Base-by-base conservation (phyloP, 495 filamentous ascomycete genomes). In the Evernia prunastri region DNA sequence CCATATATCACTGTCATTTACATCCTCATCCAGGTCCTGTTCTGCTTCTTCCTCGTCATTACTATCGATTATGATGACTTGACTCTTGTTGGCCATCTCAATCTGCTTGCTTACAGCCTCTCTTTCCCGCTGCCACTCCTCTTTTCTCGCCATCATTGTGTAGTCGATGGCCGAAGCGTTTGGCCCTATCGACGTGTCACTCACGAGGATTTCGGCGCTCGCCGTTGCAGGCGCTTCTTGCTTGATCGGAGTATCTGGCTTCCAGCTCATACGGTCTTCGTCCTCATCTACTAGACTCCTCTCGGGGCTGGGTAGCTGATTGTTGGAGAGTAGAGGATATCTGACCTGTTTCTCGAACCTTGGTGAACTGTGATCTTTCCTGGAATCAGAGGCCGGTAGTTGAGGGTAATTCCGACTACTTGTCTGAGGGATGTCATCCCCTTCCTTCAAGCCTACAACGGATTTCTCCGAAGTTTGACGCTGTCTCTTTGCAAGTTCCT, bases 1-100 rank as follows among this genome's bases (percentile, higher is more conserved):
- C 75, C 78, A 79, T 20, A 78, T 74, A 13, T 81, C 76, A 10
- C 63, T 67, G 25, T 69, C 63, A 23, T 61, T 43, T 42, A 58
- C 60, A 56, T 51, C 40, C 12, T 58, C 57, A 18, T 49, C 33
- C 12, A 51, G 45, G 37, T 71, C 67, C 4, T 67, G 37, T 23
- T 60, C 33, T 5, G 60, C 63, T 23, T 70, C 60, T 42, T 66
- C 68, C 9, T 68, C 58, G 10, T 72, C 72, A 67, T 83, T 80
- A 53, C 81, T 81, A 39, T 82, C 73, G 63, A 84, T 78, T 35
- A 79, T 74, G 60, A 84, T 80, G 36, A 84, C 72, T 63, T 79
- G 73, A 58, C 75, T 79, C 9, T 73, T 68, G 58, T 78, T 78
- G 23, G 81, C 76, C 66, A 78, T 73, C 49, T 79, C 68, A 58